These are phyloP conservation scores for Glonium stellatum DNA, from an alignment of 495 filamentous ascomycete species.

Conservation along the genomic window DNA sequence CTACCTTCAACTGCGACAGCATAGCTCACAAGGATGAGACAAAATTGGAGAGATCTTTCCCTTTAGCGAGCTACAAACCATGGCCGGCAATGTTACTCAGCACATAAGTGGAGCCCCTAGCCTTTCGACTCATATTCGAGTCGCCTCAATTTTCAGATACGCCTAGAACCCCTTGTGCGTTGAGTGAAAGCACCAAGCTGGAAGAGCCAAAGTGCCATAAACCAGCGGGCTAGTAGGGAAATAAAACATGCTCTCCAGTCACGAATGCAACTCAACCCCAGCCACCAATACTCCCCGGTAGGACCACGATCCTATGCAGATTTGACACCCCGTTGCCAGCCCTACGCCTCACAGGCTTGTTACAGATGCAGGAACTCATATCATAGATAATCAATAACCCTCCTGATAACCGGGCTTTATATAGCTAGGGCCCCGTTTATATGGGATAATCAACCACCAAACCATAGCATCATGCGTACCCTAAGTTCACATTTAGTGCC, in stretches of 20 bases:
- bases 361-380: neutral
- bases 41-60: neutral
- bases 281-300: neutral
- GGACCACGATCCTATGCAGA: neutral
- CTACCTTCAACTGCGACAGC: neutral
- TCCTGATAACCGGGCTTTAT: neutral
- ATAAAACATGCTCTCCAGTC: neutral
- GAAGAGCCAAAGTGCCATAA: neutral
- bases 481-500: neutral
- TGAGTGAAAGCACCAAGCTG: neutral
- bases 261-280: neutral
- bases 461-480: neutral
- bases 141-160: neutral
- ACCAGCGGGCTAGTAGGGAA: neutral
- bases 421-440: neutral
- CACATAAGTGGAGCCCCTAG: neutral
- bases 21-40: neutral
- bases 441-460: neutral
- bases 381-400: neutral
- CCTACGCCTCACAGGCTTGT: neutral
- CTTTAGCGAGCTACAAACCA: neutral
- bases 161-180: neutral
- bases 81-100: neutral
- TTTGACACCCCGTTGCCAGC: neutral
- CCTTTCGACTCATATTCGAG: neutral